Conservation (phyloP, 2,329 filamentous ascomycete species). For the Colletotrichum sp. region DNA sequence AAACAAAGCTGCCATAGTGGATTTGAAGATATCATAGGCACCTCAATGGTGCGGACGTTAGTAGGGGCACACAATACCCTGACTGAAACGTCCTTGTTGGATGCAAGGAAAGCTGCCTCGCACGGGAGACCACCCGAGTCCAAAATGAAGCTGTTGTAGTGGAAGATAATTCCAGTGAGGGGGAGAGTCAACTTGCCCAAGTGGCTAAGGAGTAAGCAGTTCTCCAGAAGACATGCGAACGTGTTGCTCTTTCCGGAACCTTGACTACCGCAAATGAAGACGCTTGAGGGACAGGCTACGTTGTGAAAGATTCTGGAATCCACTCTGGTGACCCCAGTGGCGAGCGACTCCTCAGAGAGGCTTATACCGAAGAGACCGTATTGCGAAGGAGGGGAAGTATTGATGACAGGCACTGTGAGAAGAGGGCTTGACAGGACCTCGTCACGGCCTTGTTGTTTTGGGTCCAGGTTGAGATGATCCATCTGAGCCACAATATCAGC, state of each 20-base stretch:
- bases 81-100: constrained; percentile 46
- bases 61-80: constrained; percentile 60
- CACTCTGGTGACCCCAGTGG: too few relatives aligned
- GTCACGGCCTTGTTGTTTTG: neutral
- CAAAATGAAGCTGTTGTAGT: constrained; percentile 64
- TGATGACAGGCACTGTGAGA: neutral
- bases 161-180: constrained; percentile 67
- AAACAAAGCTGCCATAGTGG: neutral
- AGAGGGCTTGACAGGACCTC: constrained; percentile 13
- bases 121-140: constrained; percentile 55
- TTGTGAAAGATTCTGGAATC: constrained; percentile 47
- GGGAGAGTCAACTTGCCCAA: constrained; percentile 54
- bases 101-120: constrained; percentile 63
- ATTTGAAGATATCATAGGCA: neutral
- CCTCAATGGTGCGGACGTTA: constrained; percentile 45
- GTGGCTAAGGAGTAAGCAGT: constrained; percentile 53
- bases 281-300: constrained; percentile 56
- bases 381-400: neutral
- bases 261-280: constrained; percentile 69
- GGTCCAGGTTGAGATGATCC: neutral
- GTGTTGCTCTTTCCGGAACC: constrained; percentile 70
- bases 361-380: constrained; percentile 27
- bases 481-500: neutral
- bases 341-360: neutral
- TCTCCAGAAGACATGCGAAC: constrained; percentile 61